phyloP scores from a whole-genome alignment of 495 filamentous ascomycete species.

The Trichoderma virens region DNA sequence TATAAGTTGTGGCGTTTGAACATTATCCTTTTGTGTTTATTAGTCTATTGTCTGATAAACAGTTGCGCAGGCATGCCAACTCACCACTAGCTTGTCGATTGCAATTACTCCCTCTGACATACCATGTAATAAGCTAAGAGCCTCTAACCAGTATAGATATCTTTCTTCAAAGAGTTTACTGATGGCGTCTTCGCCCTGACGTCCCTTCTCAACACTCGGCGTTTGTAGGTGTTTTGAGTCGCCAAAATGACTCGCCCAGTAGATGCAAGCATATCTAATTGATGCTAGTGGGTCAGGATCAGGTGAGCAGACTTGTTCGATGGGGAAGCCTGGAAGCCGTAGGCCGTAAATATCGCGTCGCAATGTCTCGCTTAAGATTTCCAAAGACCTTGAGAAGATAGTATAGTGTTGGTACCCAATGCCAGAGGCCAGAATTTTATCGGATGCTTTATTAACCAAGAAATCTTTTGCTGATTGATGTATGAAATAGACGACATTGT shows the following conservation, averaged over 20 bases:
- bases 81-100: constrained; percentile 6
- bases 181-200: neutral
- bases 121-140: neutral
- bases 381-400: constrained; percentile 25
- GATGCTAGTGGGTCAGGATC: constrained; percentile 24
- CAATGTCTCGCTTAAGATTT: constrained; percentile 14
- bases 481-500: constrained; percentile 27
- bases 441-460: constrained; percentile 12
- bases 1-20: neutral
- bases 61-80: neutral
- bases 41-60: neutral
- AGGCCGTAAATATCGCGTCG: constrained; percentile 17
- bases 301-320: constrained; percentile 11
- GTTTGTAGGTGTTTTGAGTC: neutral
- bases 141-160: constrained; percentile 13
- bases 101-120: constrained; percentile 1
- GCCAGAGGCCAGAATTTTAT: constrained; percentile 17
- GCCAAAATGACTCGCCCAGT: constrained; percentile 29
- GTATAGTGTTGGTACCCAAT: constrained; percentile 17
- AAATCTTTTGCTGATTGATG: constrained; percentile 40
- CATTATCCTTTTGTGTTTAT: neutral
- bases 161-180: neutral
- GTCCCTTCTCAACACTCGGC: neutral
- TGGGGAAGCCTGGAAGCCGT: neutral
- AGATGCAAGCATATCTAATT: constrained; percentile 28